Base-by-base conservation (phyloP, 495 filamentous ascomycete genomes). In the Polyplosphaeria fusca region DNA sequence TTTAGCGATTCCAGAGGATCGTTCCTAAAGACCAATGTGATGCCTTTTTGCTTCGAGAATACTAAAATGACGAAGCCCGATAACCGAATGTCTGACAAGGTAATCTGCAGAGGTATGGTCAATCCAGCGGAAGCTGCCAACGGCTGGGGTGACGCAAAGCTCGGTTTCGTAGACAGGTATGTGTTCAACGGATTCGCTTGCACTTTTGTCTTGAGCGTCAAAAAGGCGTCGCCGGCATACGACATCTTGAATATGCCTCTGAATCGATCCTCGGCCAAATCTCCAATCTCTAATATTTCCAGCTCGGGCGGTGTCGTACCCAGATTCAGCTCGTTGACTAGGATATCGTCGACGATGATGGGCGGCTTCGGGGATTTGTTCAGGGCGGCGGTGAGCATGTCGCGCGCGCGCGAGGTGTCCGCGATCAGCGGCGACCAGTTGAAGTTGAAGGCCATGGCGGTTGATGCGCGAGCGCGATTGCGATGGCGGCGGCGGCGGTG, bases 351-450 rank as follows among this genome's bases (percentile, higher is more conserved):
- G 76, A 96, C 93, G 68, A 98, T 98, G 67, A 98, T 98, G 30
- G 93, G 92, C 4, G 93, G 93, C 66, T 98, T 98, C 44, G 92
- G 91, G 27, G 89, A 95, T 73, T 97, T 97, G 80, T 98, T 98
- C 63, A 98, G 79, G 25, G 93, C 94, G 39, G 86, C 84, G 22
- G 93, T 98, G 43, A 98, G 81, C 67, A 97, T 88, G 63, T 96
- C 91, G 69, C 91, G 87, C 46, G 93, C 93, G 66, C 90, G 83
- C 66, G 84, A 82, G 73, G 89, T 90, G 77, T 96, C 89, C 64
- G 91, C 91, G 73, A 91, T 91, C 63, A 98, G 82, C 68, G 93
- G 93, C 80, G 91, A 95, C 93, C 93, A 98, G 90, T 97, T 98
- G 88, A 98, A 97, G 79, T 96, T 96, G 84, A 98, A 98, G 60